A percentile compares a stretch with the other conserved stretches of the same genome.
Conservation (phyloP, 208 protist genomes). For the Acanthamoeba sp. region DNA sequence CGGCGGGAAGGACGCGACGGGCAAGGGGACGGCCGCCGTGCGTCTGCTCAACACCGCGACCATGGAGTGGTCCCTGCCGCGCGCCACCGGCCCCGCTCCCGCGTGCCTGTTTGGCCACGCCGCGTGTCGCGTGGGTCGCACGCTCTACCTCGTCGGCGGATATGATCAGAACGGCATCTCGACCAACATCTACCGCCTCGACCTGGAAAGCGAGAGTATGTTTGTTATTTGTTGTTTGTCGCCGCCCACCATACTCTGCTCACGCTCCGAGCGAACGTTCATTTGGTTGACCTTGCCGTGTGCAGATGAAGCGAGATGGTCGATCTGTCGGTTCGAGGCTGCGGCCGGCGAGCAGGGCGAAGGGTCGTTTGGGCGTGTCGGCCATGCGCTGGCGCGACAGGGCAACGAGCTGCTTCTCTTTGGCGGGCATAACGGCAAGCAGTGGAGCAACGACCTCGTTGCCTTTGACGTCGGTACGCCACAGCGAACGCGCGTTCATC, state of each 20-base stretch:
- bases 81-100: neutral
- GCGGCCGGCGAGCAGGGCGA: neutral
- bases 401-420: constrained; percentile 2
- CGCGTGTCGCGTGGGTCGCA: neutral
- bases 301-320: neutral
- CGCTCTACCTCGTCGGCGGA: neutral
- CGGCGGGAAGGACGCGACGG: neutral
- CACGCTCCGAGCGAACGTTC: no score
- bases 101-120: neutral
- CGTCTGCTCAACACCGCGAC: neutral
- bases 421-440: neutral
- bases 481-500: no score
- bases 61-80: constrained; percentile 10
- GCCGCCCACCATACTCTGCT: no score
- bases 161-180: neutral
- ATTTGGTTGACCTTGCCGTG: no score
- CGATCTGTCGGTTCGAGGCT: neutral
- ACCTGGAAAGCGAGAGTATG: neutral
- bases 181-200: neutral
- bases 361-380: neutral
- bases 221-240: no score
- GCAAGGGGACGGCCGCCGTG: neutral
- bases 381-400: neutral
- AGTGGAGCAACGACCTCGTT: neutral
- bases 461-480: neutral